phyloP scores from a whole-genome alignment of 108 stramenopile genomes.

The Cyclotella cryptica region DNA sequence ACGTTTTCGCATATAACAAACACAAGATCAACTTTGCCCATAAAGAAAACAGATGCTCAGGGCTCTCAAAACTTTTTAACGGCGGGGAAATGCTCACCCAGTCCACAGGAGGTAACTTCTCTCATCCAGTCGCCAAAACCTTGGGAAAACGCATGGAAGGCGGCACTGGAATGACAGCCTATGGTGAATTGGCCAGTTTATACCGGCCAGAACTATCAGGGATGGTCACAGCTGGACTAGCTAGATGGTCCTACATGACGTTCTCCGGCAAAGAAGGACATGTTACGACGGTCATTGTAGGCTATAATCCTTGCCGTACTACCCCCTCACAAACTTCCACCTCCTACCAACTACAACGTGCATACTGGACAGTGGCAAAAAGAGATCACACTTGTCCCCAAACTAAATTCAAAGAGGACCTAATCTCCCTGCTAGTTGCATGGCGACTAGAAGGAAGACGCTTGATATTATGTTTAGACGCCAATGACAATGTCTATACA shows the following conservation, averaged over 20 bases:
- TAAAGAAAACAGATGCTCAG: constrained; percentile 13
- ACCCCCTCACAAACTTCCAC: background rate
- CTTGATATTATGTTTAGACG: constrained; percentile 22
- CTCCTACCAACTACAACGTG: constrained; percentile 25
- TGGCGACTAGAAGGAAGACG: constrained; percentile 20
- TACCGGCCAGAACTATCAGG: background rate
- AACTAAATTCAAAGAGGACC: constrained; percentile 4
- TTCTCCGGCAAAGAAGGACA: constrained; percentile 11
- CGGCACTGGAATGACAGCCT: too few species aligned
- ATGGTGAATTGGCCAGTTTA: background rate
- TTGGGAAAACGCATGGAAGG: background rate
- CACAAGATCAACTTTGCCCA: constrained; percentile 23
- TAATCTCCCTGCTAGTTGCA: background rate
- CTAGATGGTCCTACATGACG: background rate
- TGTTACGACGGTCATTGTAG: constrained; percentile 3
- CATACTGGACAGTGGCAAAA: constrained; percentile 1
- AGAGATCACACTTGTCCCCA: constrained; percentile 7
- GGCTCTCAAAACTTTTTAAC: too few species aligned
- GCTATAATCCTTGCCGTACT: constrained; percentile 27
- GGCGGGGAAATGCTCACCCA: constrained; percentile 13
- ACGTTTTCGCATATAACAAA: too few species aligned
- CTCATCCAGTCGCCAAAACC: constrained; percentile 2
- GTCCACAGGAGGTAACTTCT: too few species aligned
- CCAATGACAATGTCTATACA: constrained; percentile 25
- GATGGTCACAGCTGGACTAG: background rate